phyloP scores from a whole-genome alignment of 352 stramenopile genomes.

The Pythium periplocum region DNA sequence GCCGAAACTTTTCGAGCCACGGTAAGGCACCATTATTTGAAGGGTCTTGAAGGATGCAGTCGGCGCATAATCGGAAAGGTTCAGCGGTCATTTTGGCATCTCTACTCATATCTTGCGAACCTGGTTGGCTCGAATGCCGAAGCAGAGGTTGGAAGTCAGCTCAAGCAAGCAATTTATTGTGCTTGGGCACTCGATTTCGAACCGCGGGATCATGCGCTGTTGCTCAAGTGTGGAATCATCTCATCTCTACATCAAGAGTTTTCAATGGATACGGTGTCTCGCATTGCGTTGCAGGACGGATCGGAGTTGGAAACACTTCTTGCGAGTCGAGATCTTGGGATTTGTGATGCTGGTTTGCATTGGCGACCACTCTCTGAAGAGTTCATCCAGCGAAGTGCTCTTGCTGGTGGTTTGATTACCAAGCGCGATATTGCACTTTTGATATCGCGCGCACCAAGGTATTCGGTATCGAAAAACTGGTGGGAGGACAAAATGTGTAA shows the following conservation, averaged over 20 bases:
- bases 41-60: constrained; percentile 81
- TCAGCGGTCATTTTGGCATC: constrained; percentile 63
- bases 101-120: constrained; percentile 66
- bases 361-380: constrained; percentile 76
- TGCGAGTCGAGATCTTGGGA: too few species aligned
- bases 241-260: constrained; percentile 68
- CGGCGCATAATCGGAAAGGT: constrained; percentile 48
- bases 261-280: constrained; percentile 54
- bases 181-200: constrained; percentile 85
- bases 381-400: constrained; percentile 71
- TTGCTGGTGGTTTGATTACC: constrained; percentile 62
- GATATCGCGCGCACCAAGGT: constrained; percentile 53
- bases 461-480: constrained; percentile 45
- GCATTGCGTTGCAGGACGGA: not conserved
- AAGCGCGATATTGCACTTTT: constrained; percentile 76
- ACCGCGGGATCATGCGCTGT: constrained; percentile 69
- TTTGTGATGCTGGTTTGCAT: constrained; percentile 32
- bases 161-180: constrained; percentile 78
- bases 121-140: constrained; percentile 28
- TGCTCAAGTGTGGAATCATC: constrained; percentile 77
- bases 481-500: constrained; percentile 52
- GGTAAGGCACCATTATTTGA: constrained; percentile 82
- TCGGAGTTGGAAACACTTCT: constrained; percentile 13
- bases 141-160: constrained; percentile 37
- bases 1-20: constrained; percentile 82